Evolutionary conservation across 345 rosid species (phyloP), one percentile per base, ranked within the genome.

Genomic region (Crucihimalaya himalaica): DNA sequence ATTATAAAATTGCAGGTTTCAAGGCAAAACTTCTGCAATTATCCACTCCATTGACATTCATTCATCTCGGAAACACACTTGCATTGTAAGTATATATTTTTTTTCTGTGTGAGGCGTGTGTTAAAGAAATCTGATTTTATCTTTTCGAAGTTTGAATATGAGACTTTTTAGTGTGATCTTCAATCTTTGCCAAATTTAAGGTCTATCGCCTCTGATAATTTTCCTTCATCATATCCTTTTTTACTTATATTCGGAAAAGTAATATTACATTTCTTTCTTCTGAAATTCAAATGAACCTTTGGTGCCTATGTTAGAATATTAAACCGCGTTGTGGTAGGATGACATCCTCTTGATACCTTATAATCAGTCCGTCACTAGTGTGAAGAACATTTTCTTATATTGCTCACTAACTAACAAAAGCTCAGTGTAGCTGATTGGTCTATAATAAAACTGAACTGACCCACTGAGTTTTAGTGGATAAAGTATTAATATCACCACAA

Each of bases 1-100:
- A 40, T 58, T 34, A n/a, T 71, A 50, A 43, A 73, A 12, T 77
- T 83, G 77, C 80, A 94, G 97, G 87, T 73, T 82, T 71, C 87
- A 81, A 66, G 96, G 89, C 35, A 84, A 70, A 76, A 78, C 80
- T 63, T 83, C 87, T 69, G 98, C 95, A 19, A 66, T 91, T 69
- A 80, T 91, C 11, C 97, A 91, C 76, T 91, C 97, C 1, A 69
- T 94, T 77, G 97, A 94, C 79, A 85, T 94, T 80, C 97, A 91
- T 80, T 89, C 95, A 59, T 94, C 96, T 2, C 78, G 97, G 53
- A 94, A 94, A 82, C 96, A 94, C 83, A 89, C 85, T 31, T 89
- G 93, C 82, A 81, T 89, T 80, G 98, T 94, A 81, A 80, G 88
- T 66, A 27, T 20, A 23, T 40, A 27, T 20, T 28, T 40, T 52